Base-by-base conservation (phyloP, 2,329 filamentous ascomycete genomes). In the Sporothrix curviconia region DNA sequence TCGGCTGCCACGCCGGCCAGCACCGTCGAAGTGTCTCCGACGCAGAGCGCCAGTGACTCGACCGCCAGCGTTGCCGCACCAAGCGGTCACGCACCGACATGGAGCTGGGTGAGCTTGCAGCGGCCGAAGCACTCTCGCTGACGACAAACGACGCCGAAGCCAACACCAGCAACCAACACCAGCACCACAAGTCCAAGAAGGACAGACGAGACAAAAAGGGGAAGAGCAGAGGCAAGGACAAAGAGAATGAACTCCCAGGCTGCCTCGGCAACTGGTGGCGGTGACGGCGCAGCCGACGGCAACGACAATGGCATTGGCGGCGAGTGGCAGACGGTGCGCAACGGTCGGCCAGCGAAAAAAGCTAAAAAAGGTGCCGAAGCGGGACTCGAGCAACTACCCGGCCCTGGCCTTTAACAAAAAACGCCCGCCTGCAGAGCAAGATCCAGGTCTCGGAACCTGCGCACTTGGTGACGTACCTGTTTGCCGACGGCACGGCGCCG, bases 401-500 rank as follows among this genome's bases (percentile, higher is more conserved):
- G 72, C 76, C 39, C 80, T 86, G 61, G 72, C 72, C 19, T 84
- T 86, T 64, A 81, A 81, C 17, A 68, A 76, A 62, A n/a, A 79
- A 76, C 57, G 77, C 80, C 17, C 79, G 82, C 63, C 73, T 88
- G 7, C 78, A 84, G 64, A 76, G 77, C 60, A 83, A 82, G 70
- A 79, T 87, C 68, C 81, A 81, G 60, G 74, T 87, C 46, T 79
- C 78, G 59, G 80, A n/a, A 84, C 60, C 69, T 88, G 54, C 83
- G 85, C 65, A 81, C 61, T 72, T 88, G 43, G 76, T 86, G 25
- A 74, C 86, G 11, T 88, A 87, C 69, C 78, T 88, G 58, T 81
- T 86, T 58, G 82, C 85, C 60, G 84, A 88, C 66, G 84, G 84
- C 12, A 67, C 78, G 1, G 78, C 81, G 2, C 85, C 85, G 14